Evolutionary conservation across 1,284 basidiomycete genomes (phyloP), one percentile per base, ranked within the genome.

Genomic region (Vanrija humicola): DNA sequence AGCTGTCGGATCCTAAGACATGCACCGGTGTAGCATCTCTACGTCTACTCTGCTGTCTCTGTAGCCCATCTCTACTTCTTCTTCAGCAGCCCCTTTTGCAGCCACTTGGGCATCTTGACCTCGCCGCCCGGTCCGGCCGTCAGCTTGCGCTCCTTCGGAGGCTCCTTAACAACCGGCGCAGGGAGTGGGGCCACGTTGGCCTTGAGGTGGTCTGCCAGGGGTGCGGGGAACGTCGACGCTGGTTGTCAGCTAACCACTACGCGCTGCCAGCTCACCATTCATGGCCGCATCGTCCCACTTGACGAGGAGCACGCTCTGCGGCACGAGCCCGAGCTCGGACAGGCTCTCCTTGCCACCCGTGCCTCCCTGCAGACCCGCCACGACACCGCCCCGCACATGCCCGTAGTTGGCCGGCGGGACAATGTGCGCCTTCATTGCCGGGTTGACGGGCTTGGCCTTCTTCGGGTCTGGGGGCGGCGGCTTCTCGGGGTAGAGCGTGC

Each of bases 1-100:
- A 7, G 38, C 5, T 46, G 43, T 46, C 39, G 34, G 19, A 39
- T 38, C 19, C 21, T 26, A n/a, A 34, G 28, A 34, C 34, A 34
- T 34, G 34, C 12, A 34, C 34, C 14, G 38, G 38, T 40, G 34
- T 34, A 34, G 34, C 34, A 34, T 34, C 34, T 12, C 34, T 42
- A n/a, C 40, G 40, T 34, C 28, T 28, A 28, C 28, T 28, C 28
- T 10, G 28, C 28, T 3, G 28, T 10, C 28, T 6, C 28, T 28
- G 28, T 10, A 7, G 3, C 3, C 28, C 28, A 28, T 28, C 34
- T 28, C 52, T 63, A 66, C 62, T 72, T 72, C 63, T 67, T 71
- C 70, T 77, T 77, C 61, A 73, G 49, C 25, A 77, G 54, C 2
- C 75, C 74, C 52, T 77, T 77, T 59, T 75, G 71, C 16, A 62